Base-by-base conservation (phyloP, 345 rosid genomes). In the Arabis alpina region DNA sequence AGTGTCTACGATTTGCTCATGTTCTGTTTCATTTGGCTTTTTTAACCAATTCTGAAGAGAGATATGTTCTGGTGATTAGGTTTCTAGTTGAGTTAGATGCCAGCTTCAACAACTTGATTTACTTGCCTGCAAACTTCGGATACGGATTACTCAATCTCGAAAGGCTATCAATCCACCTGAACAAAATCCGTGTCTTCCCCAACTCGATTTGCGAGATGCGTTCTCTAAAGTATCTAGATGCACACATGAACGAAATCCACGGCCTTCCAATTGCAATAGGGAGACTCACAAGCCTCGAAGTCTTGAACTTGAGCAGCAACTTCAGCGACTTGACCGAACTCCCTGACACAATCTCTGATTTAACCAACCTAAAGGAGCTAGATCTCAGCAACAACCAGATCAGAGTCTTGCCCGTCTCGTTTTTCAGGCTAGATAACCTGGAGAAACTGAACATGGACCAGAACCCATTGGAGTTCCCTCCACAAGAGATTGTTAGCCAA, bases 351-450 rank as follows among this genome's bases (percentile, higher is more conserved):
- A 68, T 92, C 3, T 81, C 91, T 34, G 97, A 94, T 64, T 83
- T 94, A 55, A 70, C 73, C 15, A 92, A 78, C 75, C 88, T 94
- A 13, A 83, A 71, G 82, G 97, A 94, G 71, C 87, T 94, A 14
- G 96, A 94, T 79, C 80, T 92, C 15, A 92, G 98, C 83, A 94
- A 94, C 86, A 94, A 94, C 80, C 99, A 95, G 77, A 85, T 95
- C 67, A 81, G 80, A 54, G 83, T 82, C 61, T 78, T 95, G 59
- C 99, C 99, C 0, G 84, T 80, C 62, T 74, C 97, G 48, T 92
- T 92, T 79, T 79, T 76, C 60, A 83, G 97, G 82, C 85, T 92
- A 32, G 89, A 84, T 59, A 89, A 84, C 30, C 84, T 95, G 27
- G 66, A 68, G 37, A 92, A 84, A 77, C 88, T 95, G 60, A 92